A percentile compares a stretch with the other conserved stretches of the same genome.
phyloP scores from a whole-genome alignment of 2,329 filamentous ascomycete genomes.

The Aspergillus fructus region DNA sequence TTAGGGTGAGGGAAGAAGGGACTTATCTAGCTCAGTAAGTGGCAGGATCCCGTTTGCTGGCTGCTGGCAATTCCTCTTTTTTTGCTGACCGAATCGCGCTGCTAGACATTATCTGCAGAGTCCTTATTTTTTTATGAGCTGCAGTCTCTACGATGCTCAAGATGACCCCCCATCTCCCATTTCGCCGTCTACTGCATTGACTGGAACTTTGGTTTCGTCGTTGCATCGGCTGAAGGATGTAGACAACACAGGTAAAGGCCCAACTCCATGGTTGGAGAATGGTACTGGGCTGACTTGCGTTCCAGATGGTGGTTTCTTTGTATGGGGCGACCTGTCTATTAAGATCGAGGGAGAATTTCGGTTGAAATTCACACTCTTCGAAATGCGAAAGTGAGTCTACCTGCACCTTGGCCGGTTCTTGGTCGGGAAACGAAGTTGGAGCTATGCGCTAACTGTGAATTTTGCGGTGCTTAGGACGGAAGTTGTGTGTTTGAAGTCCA shows the following conservation, averaged over 20 bases:
- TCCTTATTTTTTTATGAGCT: conserved; percentile 64
- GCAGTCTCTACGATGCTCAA: conserved; percentile 53
- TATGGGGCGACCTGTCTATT: conserved; percentile 86
- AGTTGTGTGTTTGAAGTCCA: conserved; percentile 53
- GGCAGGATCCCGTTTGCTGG: conserved; percentile 16
- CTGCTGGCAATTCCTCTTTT: neutral
- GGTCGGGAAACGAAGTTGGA: neutral
- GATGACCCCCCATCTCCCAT: conserved; percentile 46
- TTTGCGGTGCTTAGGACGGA: conserved; percentile 31
- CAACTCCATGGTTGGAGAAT: neutral
- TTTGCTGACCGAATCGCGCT: conserved; percentile 4
- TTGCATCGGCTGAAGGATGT: conserved; percentile 78
- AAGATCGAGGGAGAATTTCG: conserved; percentile 70
- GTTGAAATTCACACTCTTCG: conserved; percentile 75
- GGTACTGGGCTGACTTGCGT: conserved; percentile 5
- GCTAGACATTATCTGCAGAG: conserved; percentile 61
- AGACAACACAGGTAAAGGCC: conserved; percentile 58
- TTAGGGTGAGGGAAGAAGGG: conserved; percentile 52
- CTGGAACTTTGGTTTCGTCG: conserved; percentile 76
- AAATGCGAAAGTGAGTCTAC: conserved; percentile 59
- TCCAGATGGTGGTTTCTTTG: conserved; percentile 76
- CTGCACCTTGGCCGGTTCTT: neutral
- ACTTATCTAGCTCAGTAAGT: conserved; percentile 61
- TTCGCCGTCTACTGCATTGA: conserved; percentile 55
- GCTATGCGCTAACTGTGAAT: conserved; percentile 17